Evolutionary conservation across 805 yeast genomes (phyloP), one percentile per base, ranked within the genome.

Genomic region (Wickerhamomyces alni): DNA sequence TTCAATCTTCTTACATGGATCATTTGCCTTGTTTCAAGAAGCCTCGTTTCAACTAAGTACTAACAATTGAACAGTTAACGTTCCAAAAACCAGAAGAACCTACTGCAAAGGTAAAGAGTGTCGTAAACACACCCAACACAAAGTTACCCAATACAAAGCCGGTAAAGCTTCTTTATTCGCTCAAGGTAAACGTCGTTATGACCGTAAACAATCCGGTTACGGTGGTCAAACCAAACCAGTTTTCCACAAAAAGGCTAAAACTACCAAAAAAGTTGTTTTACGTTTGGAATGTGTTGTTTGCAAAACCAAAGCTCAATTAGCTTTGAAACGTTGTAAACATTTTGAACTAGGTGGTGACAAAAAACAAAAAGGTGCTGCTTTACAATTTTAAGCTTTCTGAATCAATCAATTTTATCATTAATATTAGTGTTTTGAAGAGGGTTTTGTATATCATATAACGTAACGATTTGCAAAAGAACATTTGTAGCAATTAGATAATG

Each of bases 171-270:
- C 98, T 56, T 82, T 89, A 65, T 88, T 81, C 69, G 96, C 98
- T 62, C 98, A 93, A 80, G 99, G 99, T 84, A 93, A 94, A 91
- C 88, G 99, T 82, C 89, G 99, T 82, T 93, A 93, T 80, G 99
- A 93, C 91, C 96, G 99, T 78, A 93, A 93, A 77, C 99, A 93
- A 80, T 70, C 85, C 65, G 99, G 99, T 88, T 93, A 81, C 78
- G 99, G 99, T 87, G 99, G 99, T 87, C 99, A 93, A 80, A 93
- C 99, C 77, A 93, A 88, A 82, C 99, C 82, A 70, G 84, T 93
- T 77, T 93, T 93, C 97, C 98, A 88, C 86, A 93, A 93, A 87
- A 93, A 93, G 77, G 99, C 99, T 65, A 93, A 93, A 88, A 93
- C 98, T 62, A 93, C 99, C 81, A 93, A 93, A 88, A 93, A 93